Base-by-base conservation (phyloP, 768 basidiomycete species). In the Podaxis carcinomalis region DNA sequence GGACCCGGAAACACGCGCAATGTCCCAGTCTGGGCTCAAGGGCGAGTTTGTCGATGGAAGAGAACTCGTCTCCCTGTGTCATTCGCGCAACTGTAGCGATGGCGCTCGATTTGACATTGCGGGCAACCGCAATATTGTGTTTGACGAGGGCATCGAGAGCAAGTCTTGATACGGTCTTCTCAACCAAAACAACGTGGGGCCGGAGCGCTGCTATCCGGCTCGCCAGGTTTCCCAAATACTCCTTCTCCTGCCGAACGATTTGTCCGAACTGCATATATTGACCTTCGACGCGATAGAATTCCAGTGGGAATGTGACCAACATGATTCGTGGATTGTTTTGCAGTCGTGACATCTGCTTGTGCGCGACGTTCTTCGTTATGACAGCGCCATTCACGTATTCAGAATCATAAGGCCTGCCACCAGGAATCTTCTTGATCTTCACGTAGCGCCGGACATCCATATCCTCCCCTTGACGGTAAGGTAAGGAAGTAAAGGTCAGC, bases 371-470 rank as follows among this genome's bases (percentile, higher is more conserved):
- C 80, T 99, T 98, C 16, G 96, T 95, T 68, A 98, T 97, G 59
- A 98, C 94, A 4, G 90, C 92, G 11, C 97, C 97, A 57, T 94
- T 91, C 49, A 99, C 93, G 70, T 95, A 98, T 77, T 99, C 97
- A 4, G 94, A 97, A 72, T 99, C 93, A 27, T 79, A 83, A 19
- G 96, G 95, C 39, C 84, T 78, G 3, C 97, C 97, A 23, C 97
- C 97, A 0, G 97, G 96, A 14, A 98, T 90, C 74, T 96, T 96
- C 79, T 99, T 98, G 74, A 98, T 95, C 76, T 98, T 98, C 51
- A 98, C 94, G 67, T 96, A 97, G 40, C 89, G 85, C 35, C 96
- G 81, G 23, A 97, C 89, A 72, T 98, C 97, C 87, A 98, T 95
- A 64, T 93, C 91, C 66, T 94, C 92, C 1, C 93, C 93, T 69